Conservation (phyloP, 257 asterid genomes). For the Paraleonurus japonicus region DNA sequence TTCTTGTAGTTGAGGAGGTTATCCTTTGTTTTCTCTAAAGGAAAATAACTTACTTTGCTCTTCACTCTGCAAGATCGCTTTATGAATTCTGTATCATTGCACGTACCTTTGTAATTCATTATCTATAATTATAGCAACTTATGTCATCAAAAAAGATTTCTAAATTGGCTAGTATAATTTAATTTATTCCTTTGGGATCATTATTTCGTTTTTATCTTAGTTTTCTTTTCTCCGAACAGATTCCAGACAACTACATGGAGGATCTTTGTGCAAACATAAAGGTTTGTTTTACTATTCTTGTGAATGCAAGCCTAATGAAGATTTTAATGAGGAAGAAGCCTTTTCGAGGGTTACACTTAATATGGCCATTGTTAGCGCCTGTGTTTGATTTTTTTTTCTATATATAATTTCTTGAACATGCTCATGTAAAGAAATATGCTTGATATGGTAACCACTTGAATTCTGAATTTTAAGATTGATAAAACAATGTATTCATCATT, state of each 20-base stretch:
- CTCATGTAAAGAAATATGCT: background rate
- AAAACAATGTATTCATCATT: background rate
- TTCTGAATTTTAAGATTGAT: background rate
- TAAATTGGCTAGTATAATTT: background rate
- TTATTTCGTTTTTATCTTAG: constrained; percentile 10
- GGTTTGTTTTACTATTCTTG: constrained; percentile 41
- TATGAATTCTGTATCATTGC: background rate
- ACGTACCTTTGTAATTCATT: background rate
- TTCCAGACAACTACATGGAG: constrained; percentile 68
- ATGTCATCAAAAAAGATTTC: background rate
- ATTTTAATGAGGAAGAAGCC: background rate
- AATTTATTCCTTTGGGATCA: background rate
- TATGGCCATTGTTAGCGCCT: no score
- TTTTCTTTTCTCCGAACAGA: constrained; percentile 41
- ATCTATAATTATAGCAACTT: background rate
- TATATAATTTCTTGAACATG: background rate
- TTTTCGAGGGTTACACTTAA: background rate
- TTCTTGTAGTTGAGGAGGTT: constrained; percentile 4
- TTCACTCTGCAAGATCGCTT: background rate
- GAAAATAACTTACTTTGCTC: background rate
- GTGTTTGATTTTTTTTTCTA: no score
- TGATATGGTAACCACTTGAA: background rate
- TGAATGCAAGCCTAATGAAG: constrained; percentile 2
- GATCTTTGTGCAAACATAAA: constrained; percentile 68
- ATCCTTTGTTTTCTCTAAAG: constrained; percentile 8